Base-by-base conservation (phyloP, 225 moss, liverwort and hornwort genomes). In the Physcomitrellopsis africana region DNA sequence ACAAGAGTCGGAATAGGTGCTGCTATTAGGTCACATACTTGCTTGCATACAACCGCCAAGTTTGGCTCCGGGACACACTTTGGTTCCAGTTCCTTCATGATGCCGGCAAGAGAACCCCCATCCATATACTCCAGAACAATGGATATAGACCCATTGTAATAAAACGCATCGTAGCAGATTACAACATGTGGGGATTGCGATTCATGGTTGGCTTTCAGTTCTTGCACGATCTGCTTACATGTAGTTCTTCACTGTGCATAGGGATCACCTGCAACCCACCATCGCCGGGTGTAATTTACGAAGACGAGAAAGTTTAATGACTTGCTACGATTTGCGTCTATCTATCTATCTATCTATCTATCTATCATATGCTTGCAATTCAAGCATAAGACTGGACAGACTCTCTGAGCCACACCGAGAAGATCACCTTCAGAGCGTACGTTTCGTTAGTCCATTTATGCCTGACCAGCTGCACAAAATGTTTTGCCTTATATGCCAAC, bases 61-160 rank as follows among this genome's bases (percentile, higher is more conserved):
- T 92, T 91, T 9, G 94, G 92, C 79, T 96, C 96, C 52, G 75
- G 75, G 52, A 96, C 79, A 60, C 84, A 72, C 41, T 67, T 87
- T 1, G 73, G 60, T 55, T 80, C 70, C 51, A 92, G 83, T 63
- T 87, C 83, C 79, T 94, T 92, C 75, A 96, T 88, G 53, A 96
- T 85, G 52, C 94, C 94, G 57, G 96, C 91, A 57, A 94, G 86
- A 46, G 96, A 94, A 55, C 94, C 96, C 17, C 92, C 94, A 72
- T 96, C 96, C 96, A 96, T 94, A 76, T 92, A 96, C 82, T 96
- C 96, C 11, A 96, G 87, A 46, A 96, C 85, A 67, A 96, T 92
- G 51, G 94, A 96, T 64, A 96, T 92, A 60, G 91, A 83, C 27
- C 96, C 96, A 67, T 92, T 92, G 57, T 90, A 86, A 68, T 94